Percentiles rank a stretch among this genome's conserved stretches.
Conservation (phyloP, 2,329 filamentous ascomycete species). For the Corinectria fuckeliana region DNA sequence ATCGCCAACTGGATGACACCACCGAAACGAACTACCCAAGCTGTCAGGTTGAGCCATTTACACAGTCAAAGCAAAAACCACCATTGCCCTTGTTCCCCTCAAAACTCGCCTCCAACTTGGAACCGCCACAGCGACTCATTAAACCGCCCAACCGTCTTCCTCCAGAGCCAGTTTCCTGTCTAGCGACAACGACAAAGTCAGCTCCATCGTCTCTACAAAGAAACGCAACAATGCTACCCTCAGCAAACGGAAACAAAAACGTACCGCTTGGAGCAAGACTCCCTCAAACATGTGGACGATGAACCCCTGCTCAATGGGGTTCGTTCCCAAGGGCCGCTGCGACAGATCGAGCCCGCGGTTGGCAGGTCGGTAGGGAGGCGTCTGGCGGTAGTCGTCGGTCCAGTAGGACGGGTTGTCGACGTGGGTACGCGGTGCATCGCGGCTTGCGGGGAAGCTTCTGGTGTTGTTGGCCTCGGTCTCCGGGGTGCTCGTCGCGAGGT, state of each 20-base stretch:
- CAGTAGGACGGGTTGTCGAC: slow-evolving; percentile 11
- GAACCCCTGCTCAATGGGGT: slow-evolving; percentile 4
- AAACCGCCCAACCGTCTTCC: slow-evolving; percentile 11
- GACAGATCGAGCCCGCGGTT: slow-evolving; percentile 3
- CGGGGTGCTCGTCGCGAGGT: not conserved
- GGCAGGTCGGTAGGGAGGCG: slow-evolving; percentile 9
- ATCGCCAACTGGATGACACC: not conserved
- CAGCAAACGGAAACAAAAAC: not conserved
- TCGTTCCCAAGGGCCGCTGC: slow-evolving; percentile 4
- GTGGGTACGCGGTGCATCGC: slow-evolving; percentile 1
- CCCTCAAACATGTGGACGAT: slow-evolving; percentile 17
- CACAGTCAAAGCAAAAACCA: not conserved
- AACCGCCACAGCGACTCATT: slow-evolving; percentile 7
- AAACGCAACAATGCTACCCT: not conserved
- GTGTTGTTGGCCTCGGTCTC: not conserved
- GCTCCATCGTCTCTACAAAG: not conserved
- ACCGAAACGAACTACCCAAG: not conserved
- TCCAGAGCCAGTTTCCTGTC: slow-evolving; percentile 16
- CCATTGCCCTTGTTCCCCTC: too few relatives aligned
- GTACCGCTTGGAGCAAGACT: slow-evolving; percentile 7
- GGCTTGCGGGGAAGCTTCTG: not conserved
- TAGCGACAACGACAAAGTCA: not conserved
- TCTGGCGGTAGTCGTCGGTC: slow-evolving; percentile 17
- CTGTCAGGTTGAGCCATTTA: not conserved
- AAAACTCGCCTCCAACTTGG: slow-evolving; percentile 15